These are phyloP conservation scores for Aspergillus eucalypticola DNA, from an alignment of 2,329 filamentous ascomycete species.

Conservation along the genomic window DNA sequence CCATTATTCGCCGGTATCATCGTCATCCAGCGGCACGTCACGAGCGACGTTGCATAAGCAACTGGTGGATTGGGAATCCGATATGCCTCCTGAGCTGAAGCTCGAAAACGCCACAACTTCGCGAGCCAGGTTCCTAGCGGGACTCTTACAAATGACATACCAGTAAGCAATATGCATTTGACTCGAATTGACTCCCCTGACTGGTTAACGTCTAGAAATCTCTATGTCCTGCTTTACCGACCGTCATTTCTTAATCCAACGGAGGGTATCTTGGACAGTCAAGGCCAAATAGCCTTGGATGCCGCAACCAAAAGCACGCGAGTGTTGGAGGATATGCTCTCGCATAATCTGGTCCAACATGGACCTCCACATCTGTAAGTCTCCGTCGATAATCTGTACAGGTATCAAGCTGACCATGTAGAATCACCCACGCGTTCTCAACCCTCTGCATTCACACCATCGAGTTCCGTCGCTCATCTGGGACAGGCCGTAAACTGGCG, in stretches of 20 bases:
- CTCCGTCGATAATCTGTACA: background rate
- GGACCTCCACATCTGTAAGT: constrained; percentile 48
- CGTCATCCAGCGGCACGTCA: constrained; percentile 22
- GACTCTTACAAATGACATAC: constrained; percentile 48
- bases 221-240: constrained; percentile 50
- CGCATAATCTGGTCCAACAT: constrained; percentile 46
- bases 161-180: constrained; percentile 36
- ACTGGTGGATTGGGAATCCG: constrained; percentile 43
- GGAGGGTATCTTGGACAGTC: constrained; percentile 31
- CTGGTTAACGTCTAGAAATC: constrained; percentile 34
- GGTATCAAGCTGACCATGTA: constrained; percentile 12
- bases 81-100: constrained; percentile 38
- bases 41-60: constrained; percentile 32
- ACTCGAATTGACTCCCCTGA: background rate
- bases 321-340: constrained; percentile 52
- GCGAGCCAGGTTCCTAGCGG: constrained; percentile 40
- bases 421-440: constrained; percentile 52
- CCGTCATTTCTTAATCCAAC: constrained; percentile 43
- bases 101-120: constrained; percentile 32
- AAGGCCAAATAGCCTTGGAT: constrained; percentile 45
- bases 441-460: constrained; percentile 53
- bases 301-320: constrained; percentile 50
- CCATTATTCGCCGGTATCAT: constrained; percentile 33
- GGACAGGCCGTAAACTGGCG: constrained; percentile 46
- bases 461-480: constrained; percentile 39